Evolutionary conservation across 139 green algal species (phyloP).

Genomic region (Ettlia oleoabundans): DNA sequence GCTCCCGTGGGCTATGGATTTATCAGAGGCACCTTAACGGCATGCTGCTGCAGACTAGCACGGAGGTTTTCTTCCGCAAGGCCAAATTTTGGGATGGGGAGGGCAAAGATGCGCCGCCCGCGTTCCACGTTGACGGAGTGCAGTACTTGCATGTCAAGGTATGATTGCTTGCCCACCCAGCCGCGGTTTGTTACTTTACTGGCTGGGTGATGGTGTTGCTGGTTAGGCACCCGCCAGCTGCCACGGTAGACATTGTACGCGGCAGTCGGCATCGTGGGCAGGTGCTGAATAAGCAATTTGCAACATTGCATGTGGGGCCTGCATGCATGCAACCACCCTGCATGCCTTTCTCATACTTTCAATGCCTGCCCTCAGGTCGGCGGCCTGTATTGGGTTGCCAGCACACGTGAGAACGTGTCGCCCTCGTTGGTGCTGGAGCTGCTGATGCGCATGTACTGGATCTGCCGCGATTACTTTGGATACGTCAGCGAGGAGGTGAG

Average conservation of each 20-base stretch:
- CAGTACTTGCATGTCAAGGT: constrained; percentile 92
- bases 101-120: constrained; percentile 83
- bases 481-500: constrained; percentile 85
- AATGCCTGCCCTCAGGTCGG: constrained; percentile 57
- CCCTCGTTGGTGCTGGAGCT: constrained; percentile 94
- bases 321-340: too few relatives aligned
- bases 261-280: too few relatives aligned
- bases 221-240: too few relatives aligned
- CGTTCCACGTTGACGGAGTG: constrained; percentile 94
- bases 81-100: constrained; percentile 85
- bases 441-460: constrained; percentile 82
- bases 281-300: too few relatives aligned
- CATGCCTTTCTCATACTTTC: too few relatives aligned
- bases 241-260: too few relatives aligned
- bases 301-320: too few relatives aligned
- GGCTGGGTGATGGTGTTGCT: not conserved
- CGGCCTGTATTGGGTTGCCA: constrained; percentile 89
- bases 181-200: not conserved
- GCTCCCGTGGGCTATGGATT: too few relatives aligned
- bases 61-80: constrained; percentile 93
- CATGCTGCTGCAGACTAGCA: constrained; percentile 50
- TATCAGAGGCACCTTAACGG: too few relatives aligned
- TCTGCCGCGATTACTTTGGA: constrained; percentile 93
- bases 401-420: constrained; percentile 87
- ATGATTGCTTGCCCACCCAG: not conserved